A percentile compares a stretch with the other conserved stretches of the same genome.
phyloP scores from a whole-genome alignment of 148 eudicot genomes.

The Spergularia bocconei region DNA sequence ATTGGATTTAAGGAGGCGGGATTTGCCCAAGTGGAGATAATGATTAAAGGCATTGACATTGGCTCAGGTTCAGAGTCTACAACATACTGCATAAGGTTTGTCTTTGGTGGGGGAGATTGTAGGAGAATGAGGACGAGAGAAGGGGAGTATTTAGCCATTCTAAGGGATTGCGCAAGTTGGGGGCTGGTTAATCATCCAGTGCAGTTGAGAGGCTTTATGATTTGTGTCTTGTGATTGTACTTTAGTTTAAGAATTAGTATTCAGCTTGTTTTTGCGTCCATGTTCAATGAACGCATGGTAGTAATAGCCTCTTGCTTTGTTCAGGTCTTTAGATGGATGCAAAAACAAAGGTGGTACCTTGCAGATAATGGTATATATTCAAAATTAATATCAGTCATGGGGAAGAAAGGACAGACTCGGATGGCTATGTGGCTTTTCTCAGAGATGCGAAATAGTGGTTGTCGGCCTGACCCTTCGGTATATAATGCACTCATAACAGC shows the following conservation, averaged over 20 bases:
- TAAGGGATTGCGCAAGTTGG: not conserved
- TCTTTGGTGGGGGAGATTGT: not conserved
- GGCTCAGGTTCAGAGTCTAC: not conserved
- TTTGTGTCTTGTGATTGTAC: not conserved
- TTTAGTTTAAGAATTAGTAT: not conserved
- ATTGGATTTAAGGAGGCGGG: too few species aligned
- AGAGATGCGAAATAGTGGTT: constrained; percentile 94
- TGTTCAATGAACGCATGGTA: constrained; percentile 11
- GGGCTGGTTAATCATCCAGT: not conserved
- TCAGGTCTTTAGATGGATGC: constrained; percentile 91
- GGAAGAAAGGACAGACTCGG: constrained; percentile 82
- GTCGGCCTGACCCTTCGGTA: constrained; percentile 84
- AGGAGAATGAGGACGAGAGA: not conserved
- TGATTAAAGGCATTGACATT: not conserved
- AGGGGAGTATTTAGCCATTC: not conserved
- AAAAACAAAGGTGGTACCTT: constrained; percentile 86
- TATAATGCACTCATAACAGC: constrained; percentile 84
- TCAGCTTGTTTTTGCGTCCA: not conserved
- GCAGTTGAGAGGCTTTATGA: not conserved
- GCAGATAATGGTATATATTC: constrained; percentile 93
- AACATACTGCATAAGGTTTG: not conserved
- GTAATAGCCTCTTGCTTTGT: constrained; percentile 1
- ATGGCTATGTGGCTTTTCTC: constrained; percentile 99
- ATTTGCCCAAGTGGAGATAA: too few species aligned
- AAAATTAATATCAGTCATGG: constrained; percentile 89